Conservation (phyloP, 73 alveolate species). For the Effrenium voratum region DNA sequence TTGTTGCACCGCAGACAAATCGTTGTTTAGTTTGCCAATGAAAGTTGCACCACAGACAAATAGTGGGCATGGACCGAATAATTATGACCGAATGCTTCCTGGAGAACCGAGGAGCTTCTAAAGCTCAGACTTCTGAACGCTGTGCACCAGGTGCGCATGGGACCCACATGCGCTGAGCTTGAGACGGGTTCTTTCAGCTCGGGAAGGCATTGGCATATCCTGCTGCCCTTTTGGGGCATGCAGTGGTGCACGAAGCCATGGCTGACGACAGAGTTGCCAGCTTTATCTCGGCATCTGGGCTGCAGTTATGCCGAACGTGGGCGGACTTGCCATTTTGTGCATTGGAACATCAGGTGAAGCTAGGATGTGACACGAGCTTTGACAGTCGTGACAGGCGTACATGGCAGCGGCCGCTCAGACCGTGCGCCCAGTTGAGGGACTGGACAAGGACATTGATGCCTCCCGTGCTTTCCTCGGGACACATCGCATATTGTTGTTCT, state of each 20-base stretch:
- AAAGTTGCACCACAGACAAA: too few relatives aligned
- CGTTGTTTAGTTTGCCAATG: too few relatives aligned
- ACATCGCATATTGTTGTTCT: too few relatives aligned
- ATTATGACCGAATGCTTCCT: too few relatives aligned
- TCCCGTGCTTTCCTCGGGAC: too few relatives aligned
- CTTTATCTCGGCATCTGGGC: constrained; percentile 1
- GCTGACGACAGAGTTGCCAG: constrained; percentile 22
- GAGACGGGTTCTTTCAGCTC: background rate
- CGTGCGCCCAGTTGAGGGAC: constrained; percentile 77
- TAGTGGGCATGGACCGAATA: too few relatives aligned
- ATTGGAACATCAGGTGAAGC: background rate
- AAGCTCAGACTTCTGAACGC: constrained; percentile 73
- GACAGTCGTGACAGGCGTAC: constrained; percentile 24
- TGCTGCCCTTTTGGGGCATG: constrained; percentile 45
- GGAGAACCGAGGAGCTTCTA: constrained; percentile 38
- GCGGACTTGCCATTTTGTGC: background rate
- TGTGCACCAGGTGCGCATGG: constrained; percentile 40
- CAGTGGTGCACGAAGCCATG: constrained; percentile 69
- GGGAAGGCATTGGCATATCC: constrained; percentile 63
- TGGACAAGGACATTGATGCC: constrained; percentile 70
- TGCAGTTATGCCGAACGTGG: background rate
- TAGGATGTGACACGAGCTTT: background rate
- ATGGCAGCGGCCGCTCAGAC: constrained; percentile 88
- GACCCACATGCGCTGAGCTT: too few relatives aligned
- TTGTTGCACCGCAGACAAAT: too few relatives aligned